phyloP scores from a whole-genome alignment of 1,284 basidiomycete genomes.

The Sanghuangporus sanghuang region DNA sequence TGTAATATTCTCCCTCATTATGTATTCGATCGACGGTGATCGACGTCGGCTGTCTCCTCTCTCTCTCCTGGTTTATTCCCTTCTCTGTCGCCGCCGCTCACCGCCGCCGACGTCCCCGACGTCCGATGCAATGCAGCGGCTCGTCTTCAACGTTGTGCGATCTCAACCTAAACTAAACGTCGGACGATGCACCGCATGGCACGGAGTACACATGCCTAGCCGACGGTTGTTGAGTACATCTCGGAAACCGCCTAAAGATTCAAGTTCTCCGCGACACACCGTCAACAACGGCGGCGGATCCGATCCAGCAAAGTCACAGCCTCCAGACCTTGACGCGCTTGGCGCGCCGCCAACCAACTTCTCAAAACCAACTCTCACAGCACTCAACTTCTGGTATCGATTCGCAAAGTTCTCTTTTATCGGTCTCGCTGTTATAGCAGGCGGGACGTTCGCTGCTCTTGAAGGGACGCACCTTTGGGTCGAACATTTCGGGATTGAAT shows the following conservation, averaged over 20 bases:
- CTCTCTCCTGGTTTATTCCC: background rate
- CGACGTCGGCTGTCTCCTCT: background rate
- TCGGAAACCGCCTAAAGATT: background rate
- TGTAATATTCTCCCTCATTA: background rate
- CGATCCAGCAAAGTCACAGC: background rate
- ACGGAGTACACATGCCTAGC: background rate
- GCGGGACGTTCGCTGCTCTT: slow-evolving; percentile 39
- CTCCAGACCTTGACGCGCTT: background rate
- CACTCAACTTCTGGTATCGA: slow-evolving; percentile 35
- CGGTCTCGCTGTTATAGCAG: slow-evolving; percentile 33
- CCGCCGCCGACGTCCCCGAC: background rate
- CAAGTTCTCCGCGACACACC: background rate
- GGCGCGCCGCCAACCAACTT: slow-evolving; percentile 30
- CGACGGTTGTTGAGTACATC: background rate
- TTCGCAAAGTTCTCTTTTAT: slow-evolving; percentile 37
- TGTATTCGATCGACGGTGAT: background rate
- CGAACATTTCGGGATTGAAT: slow-evolving; percentile 54
- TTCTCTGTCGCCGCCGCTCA: background rate
- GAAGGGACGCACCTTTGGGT: slow-evolving; percentile 68
- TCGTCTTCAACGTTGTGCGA: background rate
- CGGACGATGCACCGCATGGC: background rate
- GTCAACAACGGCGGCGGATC: background rate
- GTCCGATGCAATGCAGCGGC: background rate
- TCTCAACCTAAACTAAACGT: background rate
- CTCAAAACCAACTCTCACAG: slow-evolving; percentile 29